phyloP scores from a whole-genome alignment of 306 rosid species.

The Parietaria judaica region DNA sequence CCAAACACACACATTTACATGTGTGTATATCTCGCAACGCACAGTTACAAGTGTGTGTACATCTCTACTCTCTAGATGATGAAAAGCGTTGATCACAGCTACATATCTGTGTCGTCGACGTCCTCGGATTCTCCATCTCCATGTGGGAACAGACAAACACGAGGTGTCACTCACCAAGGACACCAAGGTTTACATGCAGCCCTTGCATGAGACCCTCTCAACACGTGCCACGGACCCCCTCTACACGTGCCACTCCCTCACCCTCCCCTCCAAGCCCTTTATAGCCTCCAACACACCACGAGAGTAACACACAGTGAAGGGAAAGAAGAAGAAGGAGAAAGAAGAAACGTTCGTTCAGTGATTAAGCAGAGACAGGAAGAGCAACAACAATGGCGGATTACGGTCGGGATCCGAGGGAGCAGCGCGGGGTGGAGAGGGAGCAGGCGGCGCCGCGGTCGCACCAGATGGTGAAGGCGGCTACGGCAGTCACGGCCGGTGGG shows the following conservation, averaged over 20 bases:
- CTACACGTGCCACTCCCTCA: slow-evolving; percentile 33
- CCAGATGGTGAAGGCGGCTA: slow-evolving; percentile 48
- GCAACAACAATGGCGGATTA: slow-evolving; percentile 44
- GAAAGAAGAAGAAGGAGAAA: not conserved
- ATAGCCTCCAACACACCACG: not conserved
- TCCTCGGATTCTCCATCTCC: no score
- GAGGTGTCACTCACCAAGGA: slow-evolving; percentile 31
- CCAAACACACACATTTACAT: no score
- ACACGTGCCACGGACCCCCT: slow-evolving; percentile 39
- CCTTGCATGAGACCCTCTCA: slow-evolving; percentile 47
- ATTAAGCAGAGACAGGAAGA: no score
- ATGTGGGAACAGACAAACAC: no score
- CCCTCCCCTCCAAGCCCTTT: slow-evolving; percentile 5
- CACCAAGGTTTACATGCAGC: slow-evolving; percentile 35
- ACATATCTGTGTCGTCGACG: no score
- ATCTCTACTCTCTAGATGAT: no score
- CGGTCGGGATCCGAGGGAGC: not conserved
- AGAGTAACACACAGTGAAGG: not conserved
- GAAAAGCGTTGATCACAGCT: no score
- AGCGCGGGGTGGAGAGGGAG: not conserved
- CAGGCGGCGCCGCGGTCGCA: slow-evolving; percentile 12
- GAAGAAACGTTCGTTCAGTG: no score
- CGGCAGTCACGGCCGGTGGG: slow-evolving; percentile 54
- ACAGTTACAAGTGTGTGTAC: no score
- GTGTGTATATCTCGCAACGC: no score